phyloP scores from a whole-genome alignment of 176 grass and related monocot species.

The Bromus sterilis region DNA sequence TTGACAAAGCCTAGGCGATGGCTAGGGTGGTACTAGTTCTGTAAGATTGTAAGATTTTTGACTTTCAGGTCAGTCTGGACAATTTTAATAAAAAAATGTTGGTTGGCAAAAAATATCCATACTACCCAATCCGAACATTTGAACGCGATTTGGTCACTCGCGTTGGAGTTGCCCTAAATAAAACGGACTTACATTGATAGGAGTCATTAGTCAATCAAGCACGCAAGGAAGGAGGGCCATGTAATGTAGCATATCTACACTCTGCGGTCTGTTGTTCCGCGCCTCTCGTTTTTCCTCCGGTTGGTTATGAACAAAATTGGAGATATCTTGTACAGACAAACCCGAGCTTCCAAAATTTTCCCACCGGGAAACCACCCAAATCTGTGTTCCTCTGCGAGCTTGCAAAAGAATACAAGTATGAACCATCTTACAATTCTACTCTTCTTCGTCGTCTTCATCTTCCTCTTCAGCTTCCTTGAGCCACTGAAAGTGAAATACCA shows the following conservation, averaged over 20 bases:
- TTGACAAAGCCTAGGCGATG: too few species aligned
- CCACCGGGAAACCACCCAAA: constrained; percentile 10
- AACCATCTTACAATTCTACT: constrained; percentile 17
- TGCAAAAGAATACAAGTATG: background rate
- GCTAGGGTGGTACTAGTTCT: too few species aligned
- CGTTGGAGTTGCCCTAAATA: too few species aligned
- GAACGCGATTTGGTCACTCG: too few species aligned
- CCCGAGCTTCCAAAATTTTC: constrained; percentile 37
- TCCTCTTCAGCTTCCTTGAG: constrained; percentile 78
- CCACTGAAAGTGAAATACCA: constrained; percentile 34
- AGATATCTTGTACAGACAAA: constrained; percentile 23
- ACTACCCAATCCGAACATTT: too few species aligned
- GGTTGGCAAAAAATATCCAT: too few species aligned
- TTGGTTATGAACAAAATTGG: constrained; percentile 31
- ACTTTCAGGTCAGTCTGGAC: too few species aligned
- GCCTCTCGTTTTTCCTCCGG: background rate
- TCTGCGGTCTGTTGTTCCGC: background rate
- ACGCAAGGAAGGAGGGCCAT: too few species aligned
- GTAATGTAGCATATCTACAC: constrained; percentile 30
- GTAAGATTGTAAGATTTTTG: too few species aligned
- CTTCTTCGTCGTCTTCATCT: constrained; percentile 40
- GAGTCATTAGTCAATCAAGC: too few species aligned
- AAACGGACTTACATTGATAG: too few species aligned
- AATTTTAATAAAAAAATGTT: too few species aligned
- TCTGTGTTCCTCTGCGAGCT: background rate